Conservation (phyloP, 805 yeast genomes). For the Ogataea pignaliae region DNA sequence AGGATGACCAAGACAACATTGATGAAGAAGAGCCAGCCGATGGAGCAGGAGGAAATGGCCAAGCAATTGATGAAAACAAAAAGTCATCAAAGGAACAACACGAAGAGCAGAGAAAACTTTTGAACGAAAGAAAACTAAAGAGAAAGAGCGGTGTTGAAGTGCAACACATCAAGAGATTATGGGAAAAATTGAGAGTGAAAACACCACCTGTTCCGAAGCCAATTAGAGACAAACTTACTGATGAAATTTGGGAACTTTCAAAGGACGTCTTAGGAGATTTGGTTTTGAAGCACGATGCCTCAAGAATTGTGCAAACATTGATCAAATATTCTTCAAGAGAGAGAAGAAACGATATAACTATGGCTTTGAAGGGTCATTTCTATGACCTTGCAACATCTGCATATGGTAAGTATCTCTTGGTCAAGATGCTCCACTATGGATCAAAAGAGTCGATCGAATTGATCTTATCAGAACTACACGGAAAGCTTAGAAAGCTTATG, state of each 20-base stretch:
- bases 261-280: conserved; percentile 75
- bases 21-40: conserved; percentile 28
- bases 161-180: conserved; percentile 74
- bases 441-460: conserved; percentile 71
- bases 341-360: conserved; percentile 66
- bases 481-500: conserved; percentile 85
- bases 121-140: conserved; percentile 79
- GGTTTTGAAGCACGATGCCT: conserved; percentile 93
- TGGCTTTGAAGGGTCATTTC: conserved; percentile 67
- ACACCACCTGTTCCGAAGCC: conserved; percentile 75
- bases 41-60: conserved; percentile 25
- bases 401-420: conserved; percentile 87
- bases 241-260: conserved; percentile 81
- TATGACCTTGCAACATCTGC: conserved; percentile 85
- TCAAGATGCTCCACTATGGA: conserved; percentile 90
- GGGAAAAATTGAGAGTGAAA: conserved; percentile 90
- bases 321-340: conserved; percentile 80
- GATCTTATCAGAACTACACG: conserved; percentile 82
- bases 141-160: conserved; percentile 87
- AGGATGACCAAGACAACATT: conserved; percentile 25
- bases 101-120: conserved; percentile 73
- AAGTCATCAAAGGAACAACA: conserved; percentile 63
- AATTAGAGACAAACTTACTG: conserved; percentile 69
- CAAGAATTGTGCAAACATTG: conserved; percentile 91
- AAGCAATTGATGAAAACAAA: conserved; percentile 32